Base-by-base conservation (phyloP, 108 stramenopile genomes). In the Fistulifera pelliculosa region DNA sequence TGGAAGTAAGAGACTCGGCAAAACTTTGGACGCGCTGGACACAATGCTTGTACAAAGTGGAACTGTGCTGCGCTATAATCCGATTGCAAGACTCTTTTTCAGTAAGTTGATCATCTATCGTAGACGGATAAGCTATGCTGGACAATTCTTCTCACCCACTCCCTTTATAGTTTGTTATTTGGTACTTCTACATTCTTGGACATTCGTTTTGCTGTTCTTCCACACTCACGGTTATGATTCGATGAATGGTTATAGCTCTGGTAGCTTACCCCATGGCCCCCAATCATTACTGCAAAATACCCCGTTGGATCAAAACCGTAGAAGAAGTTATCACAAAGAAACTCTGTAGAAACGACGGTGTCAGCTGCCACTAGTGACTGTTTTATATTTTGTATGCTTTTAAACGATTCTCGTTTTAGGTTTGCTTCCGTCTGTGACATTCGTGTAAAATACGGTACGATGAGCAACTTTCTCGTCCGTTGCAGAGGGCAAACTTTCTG, bases 171-270 rank as follows among this genome's bases (percentile, higher is more conserved):
- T 91, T 44, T n/a, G 76, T 18, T 91, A 91, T 42, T 45, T 91
- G 25, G 27, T 81, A 3, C 48, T 87, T 42, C 60, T 91, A 19
- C 89, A 91, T 54, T 19, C 73, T 18, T 91, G 89, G 89, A 81
- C 89, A 25, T 87, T 91, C 62, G 71, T 78, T 38, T 44, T 91
- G 40, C 50, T 91, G 21, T 77, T 91, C 31, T 83, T 87, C 47
- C 89, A 91, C 62, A 83, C 85, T 18, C 89, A 91, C 60, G 65
- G 69, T 21, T 85, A 78, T 62, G 84, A 85, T n/a, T 60, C 66
- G 6, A 52, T 49, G 6, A 65, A 67, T 27, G 49, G 51, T 8
- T 35, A 8, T 8, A 35, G 31, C 31, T 8, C 31, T 3, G 31
- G 31, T 35, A 27, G 13, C 28, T 11, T 58, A 26, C 47, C 39